Conservation (phyloP, 331 rosid genomes). For the Arachis monticola region DNA sequence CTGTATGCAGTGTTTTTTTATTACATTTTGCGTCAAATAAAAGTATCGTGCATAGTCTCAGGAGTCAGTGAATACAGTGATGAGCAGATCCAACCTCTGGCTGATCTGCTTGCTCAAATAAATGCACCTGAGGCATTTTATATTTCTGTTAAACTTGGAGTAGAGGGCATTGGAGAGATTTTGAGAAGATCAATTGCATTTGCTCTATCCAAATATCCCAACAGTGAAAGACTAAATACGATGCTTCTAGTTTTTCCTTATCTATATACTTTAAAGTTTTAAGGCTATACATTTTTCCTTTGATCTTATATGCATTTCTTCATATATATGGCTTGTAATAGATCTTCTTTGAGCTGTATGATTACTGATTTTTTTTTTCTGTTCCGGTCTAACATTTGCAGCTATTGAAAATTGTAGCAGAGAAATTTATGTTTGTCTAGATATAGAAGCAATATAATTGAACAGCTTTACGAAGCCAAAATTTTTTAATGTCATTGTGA, state of each 20-base stretch:
- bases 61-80: slow-evolving; percentile 66
- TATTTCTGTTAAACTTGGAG: slow-evolving; percentile 80
- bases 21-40: slow-evolving; percentile 71
- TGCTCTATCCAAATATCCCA: slow-evolving; percentile 61
- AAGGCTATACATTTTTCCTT: too few species aligned
- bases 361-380: too few species aligned
- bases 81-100: slow-evolving; percentile 79
- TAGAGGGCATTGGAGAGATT: slow-evolving; percentile 76
- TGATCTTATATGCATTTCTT: too few species aligned
- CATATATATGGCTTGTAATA: too few species aligned
- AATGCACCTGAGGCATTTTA: slow-evolving; percentile 80
- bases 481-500: too few species aligned
- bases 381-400: too few species aligned
- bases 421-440: too few species aligned
- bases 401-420: too few species aligned
- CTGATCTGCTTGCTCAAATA: slow-evolving; percentile 62
- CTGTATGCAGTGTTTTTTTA: slow-evolving; percentile 78
- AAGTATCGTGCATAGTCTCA: slow-evolving; percentile 58
- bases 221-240: slow-evolving; percentile 66
- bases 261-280: too few species aligned
- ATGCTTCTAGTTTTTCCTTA: not conserved
- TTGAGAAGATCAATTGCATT: slow-evolving; percentile 68
- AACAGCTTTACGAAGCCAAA: too few species aligned
- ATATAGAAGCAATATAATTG: too few species aligned
- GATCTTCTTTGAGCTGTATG: too few species aligned